Evolutionary conservation across 306 rosid species (phyloP), one percentile per base, ranked within the genome.

Genomic region (Crataegus laevigata): DNA sequence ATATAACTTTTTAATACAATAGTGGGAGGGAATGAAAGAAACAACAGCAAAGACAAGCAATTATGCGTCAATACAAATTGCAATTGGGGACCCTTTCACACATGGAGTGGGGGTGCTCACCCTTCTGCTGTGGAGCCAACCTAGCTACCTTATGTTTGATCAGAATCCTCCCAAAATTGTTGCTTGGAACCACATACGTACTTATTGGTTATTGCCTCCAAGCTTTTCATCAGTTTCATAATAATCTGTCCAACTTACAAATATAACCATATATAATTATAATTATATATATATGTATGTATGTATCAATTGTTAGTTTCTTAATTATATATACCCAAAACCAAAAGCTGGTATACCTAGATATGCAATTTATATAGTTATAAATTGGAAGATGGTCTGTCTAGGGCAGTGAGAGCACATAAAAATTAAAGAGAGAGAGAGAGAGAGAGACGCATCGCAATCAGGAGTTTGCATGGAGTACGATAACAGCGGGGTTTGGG

Each of bases 81-180:
- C 59, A 26, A 34, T 80, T 86, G 89, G 92, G 98, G 97, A 87
- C 97, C 96, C 72, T 78, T 87, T 66, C 55, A 91, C 98, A 94
- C 98, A 94, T 91, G 97, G 90, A 81, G 89, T 77, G 88, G 93
- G 87, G 76, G 19, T 76, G 76, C 81, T 82, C 69, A 50, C 77
- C 75, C 67, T 86, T 88, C 80, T 73, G 83, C 57, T 30, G 88
- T 84, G 96, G 96, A 88, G 89, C 89, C 98, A 78, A 72, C 61
- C 43, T 60, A 64, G 28, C 69, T 73, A 61, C 75, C 66, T 77
- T 84, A 84, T 72, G 84, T 73, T 88, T 28, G 12, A n/a, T 61
- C 50, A 50, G 93, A 86, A 89, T 89, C 90, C 88, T 87, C 83
- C 43, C 83, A 65, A 83, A 84, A 77, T 78, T 26, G 75, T 85